Percentiles rank a stretch among this genome's conserved stretches.
Evolutionary conservation across 176 grass and related monocot species (phyloP).

Genomic region (Chloris gayana): DNA sequence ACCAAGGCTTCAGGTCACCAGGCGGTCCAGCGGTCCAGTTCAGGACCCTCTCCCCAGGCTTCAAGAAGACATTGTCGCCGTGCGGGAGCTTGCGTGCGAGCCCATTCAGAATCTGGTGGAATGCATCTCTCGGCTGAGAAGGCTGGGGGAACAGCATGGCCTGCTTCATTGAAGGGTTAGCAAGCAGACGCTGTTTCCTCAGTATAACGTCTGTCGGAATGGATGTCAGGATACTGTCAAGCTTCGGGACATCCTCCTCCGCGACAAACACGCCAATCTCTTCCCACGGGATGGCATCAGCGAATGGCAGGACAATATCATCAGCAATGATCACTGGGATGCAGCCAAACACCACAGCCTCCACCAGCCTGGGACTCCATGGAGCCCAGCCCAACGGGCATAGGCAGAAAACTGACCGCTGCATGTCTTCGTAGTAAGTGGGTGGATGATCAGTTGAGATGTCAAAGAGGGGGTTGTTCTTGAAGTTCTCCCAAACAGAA

Average conservation of each 20-base stretch:
- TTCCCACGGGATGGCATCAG: conserved; percentile 88
- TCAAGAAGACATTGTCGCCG: conserved; percentile 61
- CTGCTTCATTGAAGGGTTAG: conserved; percentile 94
- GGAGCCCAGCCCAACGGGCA: conserved; percentile 96
- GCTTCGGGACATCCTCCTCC: conserved; percentile 71
- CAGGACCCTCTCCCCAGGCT: conserved; percentile 67
- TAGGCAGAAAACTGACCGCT: conserved; percentile 83
- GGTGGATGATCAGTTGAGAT: conserved; percentile 89
- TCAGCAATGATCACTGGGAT: conserved; percentile 95
- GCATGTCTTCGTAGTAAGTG: conserved; percentile 96
- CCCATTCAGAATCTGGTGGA: conserved; percentile 92
- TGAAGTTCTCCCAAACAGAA: conserved; percentile 92
- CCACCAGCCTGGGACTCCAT: conserved; percentile 91
- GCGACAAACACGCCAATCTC: conserved; percentile 88
- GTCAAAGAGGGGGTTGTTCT: conserved; percentile 93
- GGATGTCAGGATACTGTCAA: conserved; percentile 90
- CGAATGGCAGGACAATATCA: conserved; percentile 88
- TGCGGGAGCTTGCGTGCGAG: conserved; percentile 87
- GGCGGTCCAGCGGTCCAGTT: conserved; percentile 86
- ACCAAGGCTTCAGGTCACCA: conserved; percentile 82
- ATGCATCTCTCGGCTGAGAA: conserved; percentile 74
- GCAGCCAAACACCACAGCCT: conserved; percentile 89
- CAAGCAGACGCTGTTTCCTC: conserved; percentile 86
- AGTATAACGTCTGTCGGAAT: conserved; percentile 84
- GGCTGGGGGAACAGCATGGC: conserved; percentile 90